Conservation (phyloP, 495 filamentous ascomycete genomes). For the Lasiosphaeria miniovina region DNA sequence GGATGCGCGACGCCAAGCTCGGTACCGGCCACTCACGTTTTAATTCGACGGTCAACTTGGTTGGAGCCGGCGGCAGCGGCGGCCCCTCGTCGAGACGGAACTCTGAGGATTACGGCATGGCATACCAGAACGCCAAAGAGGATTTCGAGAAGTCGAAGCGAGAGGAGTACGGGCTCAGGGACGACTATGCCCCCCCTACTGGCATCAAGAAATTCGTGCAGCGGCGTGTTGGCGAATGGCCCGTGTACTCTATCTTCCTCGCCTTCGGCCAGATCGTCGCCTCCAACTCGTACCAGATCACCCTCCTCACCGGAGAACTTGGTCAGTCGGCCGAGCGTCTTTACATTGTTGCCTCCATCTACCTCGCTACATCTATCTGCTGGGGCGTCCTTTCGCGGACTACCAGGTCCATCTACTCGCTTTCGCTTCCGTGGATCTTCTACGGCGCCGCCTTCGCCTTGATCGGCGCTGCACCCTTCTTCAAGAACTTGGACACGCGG, state of each 20-base stretch:
- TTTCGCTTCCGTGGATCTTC: slow-evolving; percentile 49
- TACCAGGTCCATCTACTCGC: slow-evolving; percentile 34
- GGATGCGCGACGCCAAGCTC: slow-evolving; percentile 51
- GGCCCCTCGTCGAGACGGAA: slow-evolving; percentile 15
- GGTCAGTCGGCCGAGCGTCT: slow-evolving; percentile 55
- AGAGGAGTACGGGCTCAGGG: slow-evolving; percentile 57
- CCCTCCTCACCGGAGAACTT: slow-evolving; percentile 55
- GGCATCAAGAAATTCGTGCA: slow-evolving; percentile 49
- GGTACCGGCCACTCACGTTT: slow-evolving; percentile 13
- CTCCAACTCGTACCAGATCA: slow-evolving; percentile 63
- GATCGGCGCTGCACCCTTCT: slow-evolving; percentile 59
- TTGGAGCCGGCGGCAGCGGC: slow-evolving; percentile 30
- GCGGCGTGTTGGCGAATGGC: slow-evolving; percentile 54
- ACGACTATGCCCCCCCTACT: slow-evolving; percentile 60
- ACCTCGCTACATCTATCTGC: slow-evolving; percentile 50
- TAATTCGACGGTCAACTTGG: slow-evolving; percentile 34
- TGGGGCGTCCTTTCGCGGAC: slow-evolving; percentile 39
- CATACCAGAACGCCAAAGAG: slow-evolving; percentile 43
- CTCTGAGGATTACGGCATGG: slow-evolving; percentile 28
- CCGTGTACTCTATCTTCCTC: slow-evolving; percentile 63
- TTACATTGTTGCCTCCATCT: slow-evolving; percentile 58
- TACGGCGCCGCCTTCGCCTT: slow-evolving; percentile 60
- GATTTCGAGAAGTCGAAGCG: slow-evolving; percentile 13
- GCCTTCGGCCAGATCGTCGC: slow-evolving; percentile 65
- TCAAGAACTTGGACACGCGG: slow-evolving; percentile 26